phyloP scores from a whole-genome alignment of 1,284 basidiomycete genomes.

The Ceratobasidium sp. region DNA sequence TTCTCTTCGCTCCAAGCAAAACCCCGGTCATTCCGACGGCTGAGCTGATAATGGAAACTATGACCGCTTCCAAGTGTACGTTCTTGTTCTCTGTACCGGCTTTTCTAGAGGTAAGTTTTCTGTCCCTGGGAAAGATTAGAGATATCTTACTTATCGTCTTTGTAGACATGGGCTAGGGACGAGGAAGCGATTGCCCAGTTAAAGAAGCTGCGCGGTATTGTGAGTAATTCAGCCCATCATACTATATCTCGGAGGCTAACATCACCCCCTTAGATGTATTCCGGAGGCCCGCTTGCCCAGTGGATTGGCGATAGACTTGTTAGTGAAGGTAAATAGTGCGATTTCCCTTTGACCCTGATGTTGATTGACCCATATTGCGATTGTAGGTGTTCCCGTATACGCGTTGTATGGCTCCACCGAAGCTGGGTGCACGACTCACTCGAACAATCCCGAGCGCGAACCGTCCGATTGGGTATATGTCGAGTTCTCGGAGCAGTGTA shows the following conservation, averaged over 20 bases:
- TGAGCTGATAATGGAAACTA: conserved; percentile 30
- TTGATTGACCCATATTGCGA: neutral
- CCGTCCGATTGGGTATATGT: conserved; percentile 42
- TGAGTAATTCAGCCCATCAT: conserved; percentile 20
- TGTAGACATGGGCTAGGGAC: conserved; percentile 45
- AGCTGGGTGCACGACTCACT: neutral
- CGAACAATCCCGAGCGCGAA: neutral
- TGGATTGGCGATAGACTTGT: conserved; percentile 3
- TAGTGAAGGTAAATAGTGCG: conserved; percentile 10
- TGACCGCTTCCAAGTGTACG: neutral
- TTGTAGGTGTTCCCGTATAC: conserved; percentile 5
- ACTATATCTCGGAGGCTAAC: neutral
- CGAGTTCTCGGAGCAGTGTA: neutral
- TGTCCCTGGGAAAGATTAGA: too few relatives aligned
- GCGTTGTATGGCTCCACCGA: conserved; percentile 14
- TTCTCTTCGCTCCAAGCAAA: conserved; percentile 45
- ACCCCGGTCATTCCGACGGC: conserved; percentile 43
- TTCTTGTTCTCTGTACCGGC: conserved; percentile 42
- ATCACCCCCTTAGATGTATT: conserved; percentile 30
- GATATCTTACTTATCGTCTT: neutral
- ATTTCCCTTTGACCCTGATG: neutral
- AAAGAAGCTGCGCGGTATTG: conserved; percentile 39
- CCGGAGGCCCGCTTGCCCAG: conserved; percentile 4
- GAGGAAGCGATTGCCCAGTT: conserved; percentile 38
- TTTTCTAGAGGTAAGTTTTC: conserved; percentile 44